phyloP scores from a whole-genome alignment of 345 rosid species.

The Dovyalis caffra region DNA sequence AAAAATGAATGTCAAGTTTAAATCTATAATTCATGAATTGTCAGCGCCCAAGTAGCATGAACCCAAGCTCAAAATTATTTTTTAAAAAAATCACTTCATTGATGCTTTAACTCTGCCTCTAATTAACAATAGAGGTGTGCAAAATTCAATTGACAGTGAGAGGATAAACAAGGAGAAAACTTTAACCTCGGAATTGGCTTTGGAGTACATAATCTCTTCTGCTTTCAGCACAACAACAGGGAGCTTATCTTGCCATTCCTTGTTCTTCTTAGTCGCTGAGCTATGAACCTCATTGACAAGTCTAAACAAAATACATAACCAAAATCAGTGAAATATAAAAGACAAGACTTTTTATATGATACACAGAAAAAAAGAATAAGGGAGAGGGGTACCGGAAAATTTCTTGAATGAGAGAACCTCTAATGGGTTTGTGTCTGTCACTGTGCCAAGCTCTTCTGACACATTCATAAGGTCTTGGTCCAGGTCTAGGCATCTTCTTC shows the following conservation, averaged over 20 bases:
- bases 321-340: neutral
- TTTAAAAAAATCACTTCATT: too few species aligned
- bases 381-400: constrained; percentile 49
- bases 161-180: neutral
- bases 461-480: constrained; percentile 72
- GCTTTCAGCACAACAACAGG: constrained; percentile 69
- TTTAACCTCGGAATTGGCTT: constrained; percentile 68
- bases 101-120: neutral
- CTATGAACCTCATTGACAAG: constrained; percentile 56
- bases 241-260: constrained; percentile 76
- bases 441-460: constrained; percentile 78
- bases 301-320: constrained; percentile 25
- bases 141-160: constrained; percentile 5
- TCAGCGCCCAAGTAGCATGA: constrained; percentile 1
- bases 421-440: constrained; percentile 72
- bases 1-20: neutral
- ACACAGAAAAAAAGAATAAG: neutral
- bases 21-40: neutral
- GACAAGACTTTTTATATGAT: neutral
- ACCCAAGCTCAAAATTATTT: neutral
- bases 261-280: constrained; percentile 58
- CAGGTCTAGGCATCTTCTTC: constrained; percentile 68
- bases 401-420: constrained; percentile 70
- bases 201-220: constrained; percentile 72
- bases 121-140: neutral